phyloP scores from a whole-genome alignment of 371 early-diverging fungal species.

The Mucor velutinosus region DNA sequence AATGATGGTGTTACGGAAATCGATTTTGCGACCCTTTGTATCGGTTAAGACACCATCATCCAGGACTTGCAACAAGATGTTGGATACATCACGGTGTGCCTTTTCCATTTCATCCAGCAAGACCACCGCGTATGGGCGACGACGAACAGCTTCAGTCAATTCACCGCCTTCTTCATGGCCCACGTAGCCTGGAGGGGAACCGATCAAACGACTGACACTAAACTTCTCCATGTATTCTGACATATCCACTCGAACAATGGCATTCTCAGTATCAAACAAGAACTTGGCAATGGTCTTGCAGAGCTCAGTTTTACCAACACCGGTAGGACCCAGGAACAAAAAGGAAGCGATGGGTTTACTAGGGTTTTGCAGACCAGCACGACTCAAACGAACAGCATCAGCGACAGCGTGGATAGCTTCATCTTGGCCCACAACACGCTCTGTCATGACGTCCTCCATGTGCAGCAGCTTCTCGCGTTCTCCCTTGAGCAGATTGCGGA shows the following conservation, averaged over 20 bases:
- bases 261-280: slow-evolving; percentile 87
- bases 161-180: slow-evolving; percentile 89
- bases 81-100: slow-evolving; percentile 81
- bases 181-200: slow-evolving; percentile 89
- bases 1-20: slow-evolving; percentile 92
- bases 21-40: slow-evolving; percentile 81
- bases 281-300: slow-evolving; percentile 89
- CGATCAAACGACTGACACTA: slow-evolving; percentile 81
- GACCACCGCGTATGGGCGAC: slow-evolving; percentile 90
- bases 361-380: slow-evolving; percentile 72
- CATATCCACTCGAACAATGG: slow-evolving; percentile 92
- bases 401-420: slow-evolving; percentile 75
- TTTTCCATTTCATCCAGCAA: slow-evolving; percentile 95
- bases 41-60: slow-evolving; percentile 93
- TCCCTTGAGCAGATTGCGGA: slow-evolving; percentile 74
- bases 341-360: slow-evolving; percentile 87
- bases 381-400: slow-evolving; percentile 78
- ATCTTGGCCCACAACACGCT: slow-evolving; percentile 87
- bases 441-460: slow-evolving; percentile 71
- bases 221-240: slow-evolving; percentile 80
- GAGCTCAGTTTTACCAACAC: slow-evolving; percentile 91
- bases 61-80: slow-evolving; percentile 81
- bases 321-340: slow-evolving; percentile 92
- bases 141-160: slow-evolving; percentile 87
- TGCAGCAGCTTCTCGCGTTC: slow-evolving; percentile 84